phyloP scores from a whole-genome alignment of 1,284 basidiomycete genomes.

The Hemileia vastatrix region DNA sequence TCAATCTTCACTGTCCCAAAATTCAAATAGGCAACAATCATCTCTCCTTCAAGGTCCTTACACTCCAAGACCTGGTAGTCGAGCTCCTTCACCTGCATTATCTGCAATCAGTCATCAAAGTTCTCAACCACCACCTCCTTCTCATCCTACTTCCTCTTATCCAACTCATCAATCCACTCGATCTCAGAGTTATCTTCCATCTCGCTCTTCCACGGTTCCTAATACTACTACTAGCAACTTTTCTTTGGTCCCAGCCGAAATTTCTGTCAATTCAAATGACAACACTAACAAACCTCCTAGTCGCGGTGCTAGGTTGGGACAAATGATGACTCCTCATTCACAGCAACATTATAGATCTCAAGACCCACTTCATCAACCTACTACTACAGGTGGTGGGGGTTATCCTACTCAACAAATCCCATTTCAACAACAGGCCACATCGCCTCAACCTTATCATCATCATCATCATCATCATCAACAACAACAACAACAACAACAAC shows the following conservation, averaged over 20 bases:
- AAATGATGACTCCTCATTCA: background rate
- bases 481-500: conserved; percentile 16
- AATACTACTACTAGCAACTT: too few species aligned
- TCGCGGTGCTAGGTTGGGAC: background rate
- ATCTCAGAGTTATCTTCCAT: too few species aligned
- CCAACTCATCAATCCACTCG: background rate
- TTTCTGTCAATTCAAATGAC: background rate
- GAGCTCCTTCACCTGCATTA: conserved; percentile 14
- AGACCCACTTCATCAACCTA: conserved; percentile 16
- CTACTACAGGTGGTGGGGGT: conserved; percentile 14
- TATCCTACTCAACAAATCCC: background rate
- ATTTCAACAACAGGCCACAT: conserved; percentile 2
- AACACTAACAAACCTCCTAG: background rate
- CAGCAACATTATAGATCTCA: conserved; percentile 7
- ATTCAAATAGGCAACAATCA: too few species aligned
- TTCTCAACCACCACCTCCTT: background rate
- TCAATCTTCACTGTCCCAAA: too few species aligned
- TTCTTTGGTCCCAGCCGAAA: background rate
- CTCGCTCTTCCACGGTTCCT: too few species aligned
- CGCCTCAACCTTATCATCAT: background rate
- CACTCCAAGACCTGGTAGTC: too few species aligned
- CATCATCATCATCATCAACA: background rate
- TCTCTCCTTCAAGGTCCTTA: too few species aligned
- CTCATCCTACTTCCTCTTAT: background rate
- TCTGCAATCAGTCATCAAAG: background rate